Percentiles rank a stretch among this genome's conserved stretches.
phyloP scores from a whole-genome alignment of 2,329 filamentous ascomycete genomes.

The Colletotrichum liaoningense region DNA sequence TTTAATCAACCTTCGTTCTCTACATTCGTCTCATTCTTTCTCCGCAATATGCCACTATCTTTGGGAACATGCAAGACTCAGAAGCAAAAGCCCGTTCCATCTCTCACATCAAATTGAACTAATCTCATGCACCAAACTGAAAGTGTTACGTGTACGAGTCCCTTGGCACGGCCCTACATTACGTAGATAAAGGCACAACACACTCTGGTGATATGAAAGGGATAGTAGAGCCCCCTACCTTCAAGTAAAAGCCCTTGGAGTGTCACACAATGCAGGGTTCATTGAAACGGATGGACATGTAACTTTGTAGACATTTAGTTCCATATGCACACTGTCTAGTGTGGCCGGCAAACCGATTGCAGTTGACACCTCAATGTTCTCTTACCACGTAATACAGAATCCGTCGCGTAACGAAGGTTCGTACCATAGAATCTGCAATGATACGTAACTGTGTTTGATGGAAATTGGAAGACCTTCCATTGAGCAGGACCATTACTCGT shows the following conservation, averaged over 20 bases:
- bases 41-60: background rate
- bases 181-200: background rate
- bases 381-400: background rate
- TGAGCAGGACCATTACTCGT: background rate
- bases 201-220: background rate
- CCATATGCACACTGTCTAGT: background rate
- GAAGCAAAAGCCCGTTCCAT: too few species aligned
- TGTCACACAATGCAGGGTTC: background rate
- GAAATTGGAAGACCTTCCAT: background rate
- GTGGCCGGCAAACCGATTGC: background rate
- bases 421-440: background rate
- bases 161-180: background rate
- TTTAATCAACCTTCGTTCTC: background rate
- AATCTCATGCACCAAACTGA: too few species aligned
- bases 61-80: too few species aligned
- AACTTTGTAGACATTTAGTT: background rate
- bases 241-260: background rate
- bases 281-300: background rate
- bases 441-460: background rate
- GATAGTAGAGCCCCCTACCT: background rate
- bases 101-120: too few species aligned
- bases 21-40: background rate
- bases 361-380: background rate
- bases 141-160: too few species aligned
- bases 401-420: background rate